Evolutionary conservation across 2,329 filamentous ascomycete genomes (phyloP), one percentile per base, ranked within the genome.

Genomic region (Gyromitra esculenta): DNA sequence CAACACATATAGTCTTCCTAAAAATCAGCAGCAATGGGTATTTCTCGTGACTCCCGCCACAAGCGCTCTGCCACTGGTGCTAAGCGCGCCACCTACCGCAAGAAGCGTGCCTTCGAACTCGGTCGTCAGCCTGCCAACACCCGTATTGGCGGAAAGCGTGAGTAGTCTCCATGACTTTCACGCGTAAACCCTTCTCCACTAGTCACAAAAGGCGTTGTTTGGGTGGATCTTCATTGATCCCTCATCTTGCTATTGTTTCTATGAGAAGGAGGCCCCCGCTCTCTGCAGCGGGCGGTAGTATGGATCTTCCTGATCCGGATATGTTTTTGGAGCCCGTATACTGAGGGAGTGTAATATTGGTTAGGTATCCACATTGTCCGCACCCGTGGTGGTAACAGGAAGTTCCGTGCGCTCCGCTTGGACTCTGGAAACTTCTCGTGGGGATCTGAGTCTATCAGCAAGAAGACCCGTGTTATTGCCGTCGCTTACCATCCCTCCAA

Each of bases 401-500:
- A 99, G 90, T 97, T 96, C 92, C 95, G 96, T 87, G 96, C 92
- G 83, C 94, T 99, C 82, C 96, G 96, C 87, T 92, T 99, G 88
- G 96, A 99, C 86, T 91, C 93, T 81, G 96, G 96, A 86, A 99
- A 99, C 91, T 99, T 98, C 88, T 94, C 94, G 84, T 99, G 96
- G 96, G 95, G 93, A 84, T 97, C 94, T 82, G 96, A 99, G 90
- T 94, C 95, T 84, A 89, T 94, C 87, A 92, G 95, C 87, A 95
- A 96, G 91, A 99, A 99, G 91, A 94, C 93, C 87, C 96, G 96
- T 89, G 92, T 99, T 86, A 97, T 99, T 86, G 94, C 89, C 84
- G 96, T 99, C 87, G 92, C 91, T 85, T 99, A 94, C 92, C 96
- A 99, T 88, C 96, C 96, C 80, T 97, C 95, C 86, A 99, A 99